Conservation (phyloP, 257 asterid species). For the Rehmannia glutinosa region DNA sequence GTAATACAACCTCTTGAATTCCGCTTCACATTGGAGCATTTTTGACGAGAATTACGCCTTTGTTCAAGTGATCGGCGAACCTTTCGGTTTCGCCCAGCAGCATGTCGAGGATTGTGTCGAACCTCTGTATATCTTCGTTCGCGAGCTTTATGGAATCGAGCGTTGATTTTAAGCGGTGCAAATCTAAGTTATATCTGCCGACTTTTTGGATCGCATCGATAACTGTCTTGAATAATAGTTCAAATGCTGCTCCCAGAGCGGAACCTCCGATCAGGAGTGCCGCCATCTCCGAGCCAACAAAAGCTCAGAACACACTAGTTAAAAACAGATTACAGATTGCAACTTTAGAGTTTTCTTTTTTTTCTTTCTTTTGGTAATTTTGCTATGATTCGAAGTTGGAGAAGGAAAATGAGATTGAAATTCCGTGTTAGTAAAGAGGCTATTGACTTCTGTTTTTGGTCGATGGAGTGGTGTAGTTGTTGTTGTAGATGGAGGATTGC, state of each 20-base stretch:
- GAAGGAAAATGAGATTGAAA: too few species aligned
- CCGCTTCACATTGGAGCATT: constrained; percentile 18
- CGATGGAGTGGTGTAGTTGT: too few species aligned
- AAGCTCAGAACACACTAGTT: neutral
- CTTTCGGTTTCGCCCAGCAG: neutral
- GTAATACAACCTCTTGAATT: constrained; percentile 9
- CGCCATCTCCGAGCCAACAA: neutral
- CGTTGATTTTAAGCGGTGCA: constrained; percentile 7
- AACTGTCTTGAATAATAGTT: neutral
- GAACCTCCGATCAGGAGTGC: neutral
- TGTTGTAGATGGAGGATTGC: too few species aligned
- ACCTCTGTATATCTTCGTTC: neutral
- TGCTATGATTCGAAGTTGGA: too few species aligned
- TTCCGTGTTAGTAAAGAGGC: too few species aligned
- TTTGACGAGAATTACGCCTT: constrained; percentile 12
- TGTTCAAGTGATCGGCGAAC: neutral
- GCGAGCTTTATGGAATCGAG: neutral
- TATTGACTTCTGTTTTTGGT: too few species aligned
- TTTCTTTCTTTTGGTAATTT: too few species aligned
- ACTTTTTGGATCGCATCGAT: neutral
- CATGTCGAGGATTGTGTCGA: neutral
- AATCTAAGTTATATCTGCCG: neutral
- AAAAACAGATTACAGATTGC: too few species aligned
- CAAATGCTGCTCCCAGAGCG: constrained; percentile 14
- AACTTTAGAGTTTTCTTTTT: too few species aligned